Evolutionary conservation across 73 alveolate species (phyloP).

Genomic region (Paramecium sonneborni): DNA sequence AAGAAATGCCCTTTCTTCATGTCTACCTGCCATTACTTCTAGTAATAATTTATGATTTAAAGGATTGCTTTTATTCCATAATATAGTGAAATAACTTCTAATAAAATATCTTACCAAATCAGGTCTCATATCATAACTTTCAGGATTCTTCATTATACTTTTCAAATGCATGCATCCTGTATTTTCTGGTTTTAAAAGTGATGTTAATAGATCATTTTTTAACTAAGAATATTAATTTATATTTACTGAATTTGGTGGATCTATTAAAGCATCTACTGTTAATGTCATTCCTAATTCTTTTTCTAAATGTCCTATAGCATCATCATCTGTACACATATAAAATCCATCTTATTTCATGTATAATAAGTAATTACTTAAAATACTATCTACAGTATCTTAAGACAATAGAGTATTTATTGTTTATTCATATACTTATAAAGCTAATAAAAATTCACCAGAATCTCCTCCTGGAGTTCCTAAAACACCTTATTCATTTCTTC

Average conservation of each 20-base stretch:
- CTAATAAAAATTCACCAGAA: slow-evolving; percentile 84
- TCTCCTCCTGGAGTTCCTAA: slow-evolving; percentile 89
- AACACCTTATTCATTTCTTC: slow-evolving; percentile 67
- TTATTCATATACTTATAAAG: slow-evolving; percentile 73
- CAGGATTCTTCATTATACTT: slow-evolving; percentile 72
- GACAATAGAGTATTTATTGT: not conserved
- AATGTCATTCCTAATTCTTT: slow-evolving; percentile 73
- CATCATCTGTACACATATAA: slow-evolving; percentile 84
- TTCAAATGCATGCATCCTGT: slow-evolving; percentile 78
- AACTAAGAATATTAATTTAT: not conserved
- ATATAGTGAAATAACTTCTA: slow-evolving; percentile 62
- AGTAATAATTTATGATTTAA: slow-evolving; percentile 65
- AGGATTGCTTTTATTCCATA: slow-evolving; percentile 72
- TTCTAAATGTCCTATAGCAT: slow-evolving; percentile 71
- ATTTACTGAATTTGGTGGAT: slow-evolving; percentile 39
- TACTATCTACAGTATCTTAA: slow-evolving; percentile 48
- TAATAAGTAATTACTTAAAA: slow-evolving; percentile 58
- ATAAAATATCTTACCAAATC: slow-evolving; percentile 72
- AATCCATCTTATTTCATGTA: slow-evolving; percentile 68
- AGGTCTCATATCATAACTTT: slow-evolving; percentile 72
- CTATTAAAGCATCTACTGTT: slow-evolving; percentile 58
- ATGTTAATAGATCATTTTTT: slow-evolving; percentile 66
- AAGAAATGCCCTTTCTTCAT: slow-evolving; percentile 80
- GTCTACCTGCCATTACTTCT: slow-evolving; percentile 79
- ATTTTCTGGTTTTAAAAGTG: slow-evolving; percentile 75